A percentile compares a stretch with the other conserved stretches of the same genome.
phyloP scores from a whole-genome alignment of 1,284 basidiomycete species.

The Cutaneotrichosporon cutaneum region DNA sequence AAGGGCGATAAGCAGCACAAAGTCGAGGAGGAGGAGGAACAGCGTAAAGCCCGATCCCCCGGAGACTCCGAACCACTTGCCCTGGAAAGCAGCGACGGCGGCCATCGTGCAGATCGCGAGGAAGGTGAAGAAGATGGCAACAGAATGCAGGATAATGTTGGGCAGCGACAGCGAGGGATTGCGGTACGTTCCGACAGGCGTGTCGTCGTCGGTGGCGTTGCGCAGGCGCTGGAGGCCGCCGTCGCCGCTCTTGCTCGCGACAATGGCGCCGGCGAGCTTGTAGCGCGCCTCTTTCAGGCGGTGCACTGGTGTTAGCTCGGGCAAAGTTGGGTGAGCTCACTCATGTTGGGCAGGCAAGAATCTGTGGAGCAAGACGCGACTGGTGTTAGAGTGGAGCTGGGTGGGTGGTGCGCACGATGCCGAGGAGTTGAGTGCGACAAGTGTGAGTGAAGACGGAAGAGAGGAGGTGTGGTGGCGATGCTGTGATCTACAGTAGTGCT shows the following conservation, averaged over 20 bases:
- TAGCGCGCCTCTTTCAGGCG: neutral
- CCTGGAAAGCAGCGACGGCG: conserved; percentile 79
- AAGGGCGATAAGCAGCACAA: conserved; percentile 69
- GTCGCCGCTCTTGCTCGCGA: neutral
- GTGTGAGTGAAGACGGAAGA: too few relatives aligned
- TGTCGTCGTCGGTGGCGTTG: conserved; percentile 6
- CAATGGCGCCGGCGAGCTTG: conserved; percentile 10
- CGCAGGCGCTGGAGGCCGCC: conserved; percentile 12
- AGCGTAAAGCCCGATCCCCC: conserved; percentile 81
- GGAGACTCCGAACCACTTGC: conserved; percentile 80
- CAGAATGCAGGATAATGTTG: conserved; percentile 14
- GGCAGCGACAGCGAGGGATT: conserved; percentile 4
- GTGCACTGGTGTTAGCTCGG: neutral
- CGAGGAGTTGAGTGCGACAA: too few relatives aligned
- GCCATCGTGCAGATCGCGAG: conserved; percentile 83
- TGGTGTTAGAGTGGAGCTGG: neutral
- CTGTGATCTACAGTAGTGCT: too few relatives aligned
- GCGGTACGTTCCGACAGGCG: neutral
- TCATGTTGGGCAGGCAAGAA: neutral
- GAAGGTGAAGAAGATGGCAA: conserved; percentile 73
- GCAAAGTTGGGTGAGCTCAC: neutral
- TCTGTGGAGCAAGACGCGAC: neutral
- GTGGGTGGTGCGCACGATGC: too few relatives aligned
- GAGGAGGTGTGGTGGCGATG: too few relatives aligned
- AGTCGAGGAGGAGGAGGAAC: conserved; percentile 71